phyloP scores from a whole-genome alignment of 768 basidiomycete species.

The Leccinum variicolor region DNA sequence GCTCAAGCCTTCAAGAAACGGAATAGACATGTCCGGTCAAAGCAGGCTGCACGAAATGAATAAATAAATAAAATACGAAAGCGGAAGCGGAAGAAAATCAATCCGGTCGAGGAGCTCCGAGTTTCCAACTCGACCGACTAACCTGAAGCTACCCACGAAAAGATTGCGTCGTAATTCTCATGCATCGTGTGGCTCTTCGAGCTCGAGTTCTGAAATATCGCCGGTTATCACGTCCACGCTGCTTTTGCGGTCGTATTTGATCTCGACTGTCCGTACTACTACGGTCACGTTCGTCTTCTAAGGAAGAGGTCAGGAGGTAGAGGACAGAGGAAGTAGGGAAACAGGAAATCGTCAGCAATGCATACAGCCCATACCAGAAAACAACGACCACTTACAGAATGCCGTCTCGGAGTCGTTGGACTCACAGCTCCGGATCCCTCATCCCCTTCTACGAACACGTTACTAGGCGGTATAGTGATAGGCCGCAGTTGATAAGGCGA shows the following conservation, averaged over 20 bases:
- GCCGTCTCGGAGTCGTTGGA: background rate
- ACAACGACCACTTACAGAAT: conserved; percentile 1
- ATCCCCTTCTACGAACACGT: background rate
- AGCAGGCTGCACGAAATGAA: too few species aligned
- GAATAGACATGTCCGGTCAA: too few species aligned
- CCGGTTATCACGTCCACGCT: background rate
- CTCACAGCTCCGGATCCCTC: background rate
- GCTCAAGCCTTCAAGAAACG: too few species aligned
- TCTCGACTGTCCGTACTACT: conserved; percentile 13
- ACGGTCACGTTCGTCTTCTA: conserved; percentile 15
- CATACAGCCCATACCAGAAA: too few species aligned
- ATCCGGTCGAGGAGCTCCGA: too few species aligned
- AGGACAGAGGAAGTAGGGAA: background rate
- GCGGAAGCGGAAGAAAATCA: too few species aligned
- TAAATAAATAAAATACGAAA: too few species aligned
- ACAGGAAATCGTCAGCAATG: background rate
- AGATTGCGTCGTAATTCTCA: background rate
- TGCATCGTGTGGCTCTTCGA: too few species aligned
- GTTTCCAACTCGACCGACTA: too few species aligned
- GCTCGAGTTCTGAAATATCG: background rate
- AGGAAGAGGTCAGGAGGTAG: background rate
- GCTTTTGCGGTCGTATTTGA: conserved; percentile 8
- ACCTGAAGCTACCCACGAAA: too few species aligned
- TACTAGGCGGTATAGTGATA: background rate
- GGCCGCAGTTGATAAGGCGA: background rate